phyloP scores from a whole-genome alignment of 768 basidiomycete genomes.

The Cytidiella melzeri region DNA sequence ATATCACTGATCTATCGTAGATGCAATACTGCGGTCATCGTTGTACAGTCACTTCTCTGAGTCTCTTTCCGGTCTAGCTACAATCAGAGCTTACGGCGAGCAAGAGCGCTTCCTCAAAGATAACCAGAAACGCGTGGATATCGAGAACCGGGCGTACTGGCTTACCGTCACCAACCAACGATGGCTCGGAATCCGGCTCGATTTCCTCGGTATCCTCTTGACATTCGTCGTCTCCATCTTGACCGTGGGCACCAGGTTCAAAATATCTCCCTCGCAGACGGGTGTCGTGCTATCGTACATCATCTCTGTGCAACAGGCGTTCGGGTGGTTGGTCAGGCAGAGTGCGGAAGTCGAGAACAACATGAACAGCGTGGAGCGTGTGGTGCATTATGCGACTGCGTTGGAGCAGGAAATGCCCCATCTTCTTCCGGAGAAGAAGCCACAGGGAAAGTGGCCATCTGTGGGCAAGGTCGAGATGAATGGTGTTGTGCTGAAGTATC shows the following conservation, averaged over 20 bases:
- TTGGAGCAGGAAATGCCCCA: slow-evolving; percentile 81
- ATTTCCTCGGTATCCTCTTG: slow-evolving; percentile 67
- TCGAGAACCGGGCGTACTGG: slow-evolving; percentile 90
- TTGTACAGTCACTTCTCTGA: slow-evolving; percentile 93
- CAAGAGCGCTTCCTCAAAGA: slow-evolving; percentile 66
- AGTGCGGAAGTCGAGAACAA: slow-evolving; percentile 86
- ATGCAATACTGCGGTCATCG: slow-evolving; percentile 80
- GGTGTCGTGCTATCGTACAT: slow-evolving; percentile 76
- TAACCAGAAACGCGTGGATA: slow-evolving; percentile 69
- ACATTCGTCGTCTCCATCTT: slow-evolving; percentile 79
- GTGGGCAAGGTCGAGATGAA: slow-evolving; percentile 69
- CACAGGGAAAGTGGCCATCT: slow-evolving; percentile 65
- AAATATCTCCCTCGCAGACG: slow-evolving; percentile 74
- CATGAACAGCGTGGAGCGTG: slow-evolving; percentile 87
- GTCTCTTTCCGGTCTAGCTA: slow-evolving; percentile 78
- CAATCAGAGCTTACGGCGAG: slow-evolving; percentile 86
- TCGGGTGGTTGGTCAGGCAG: slow-evolving; percentile 74
- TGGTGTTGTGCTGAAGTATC: slow-evolving; percentile 73
- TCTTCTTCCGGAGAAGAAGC: slow-evolving; percentile 53
- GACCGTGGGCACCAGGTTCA: slow-evolving; percentile 65
- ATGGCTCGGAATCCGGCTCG: slow-evolving; percentile 89
- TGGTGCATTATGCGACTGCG: slow-evolving; percentile 73
- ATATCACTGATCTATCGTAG: slow-evolving; percentile 36
- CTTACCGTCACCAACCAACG: slow-evolving; percentile 82
- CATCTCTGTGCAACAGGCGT: slow-evolving; percentile 69